Evolutionary conservation across 2,329 filamentous ascomycete genomes (phyloP).

Genomic region (Penicillium psychrosexuale): DNA sequence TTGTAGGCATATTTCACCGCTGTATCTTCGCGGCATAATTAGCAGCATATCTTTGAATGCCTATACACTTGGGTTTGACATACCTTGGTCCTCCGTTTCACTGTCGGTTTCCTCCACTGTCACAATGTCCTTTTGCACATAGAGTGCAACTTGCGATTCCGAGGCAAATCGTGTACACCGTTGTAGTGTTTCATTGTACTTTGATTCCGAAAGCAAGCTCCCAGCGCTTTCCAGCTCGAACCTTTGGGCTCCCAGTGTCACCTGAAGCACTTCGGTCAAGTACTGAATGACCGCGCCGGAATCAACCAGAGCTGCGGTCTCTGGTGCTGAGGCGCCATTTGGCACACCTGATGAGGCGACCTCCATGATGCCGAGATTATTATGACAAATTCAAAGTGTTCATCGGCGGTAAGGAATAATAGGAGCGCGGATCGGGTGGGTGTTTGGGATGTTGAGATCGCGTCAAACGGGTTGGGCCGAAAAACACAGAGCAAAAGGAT

Average conservation of each 20-base stretch:
- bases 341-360: slow-evolving; percentile 37
- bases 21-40: slow-evolving; percentile 22
- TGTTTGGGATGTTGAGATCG: slow-evolving; percentile 19
- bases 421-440: slow-evolving; percentile 15
- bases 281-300: slow-evolving; percentile 69
- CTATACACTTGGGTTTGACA: slow-evolving; percentile 9
- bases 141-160: slow-evolving; percentile 82
- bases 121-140: slow-evolving; percentile 76
- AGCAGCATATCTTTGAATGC: neutral
- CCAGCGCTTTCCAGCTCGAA: slow-evolving; percentile 76
- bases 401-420: slow-evolving; percentile 31
- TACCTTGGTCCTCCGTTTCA: slow-evolving; percentile 42
- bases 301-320: slow-evolving; percentile 51
- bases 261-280: slow-evolving; percentile 65
- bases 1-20: slow-evolving; percentile 65
- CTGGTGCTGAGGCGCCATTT: slow-evolving; percentile 35
- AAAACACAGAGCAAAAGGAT: slow-evolving; percentile 1
- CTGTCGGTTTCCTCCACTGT: slow-evolving; percentile 50
- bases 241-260: slow-evolving; percentile 70
- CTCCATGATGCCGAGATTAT: slow-evolving; percentile 37
- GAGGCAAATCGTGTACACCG: slow-evolving; percentile 85
- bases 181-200: slow-evolving; percentile 74
- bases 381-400: slow-evolving; percentile 20
- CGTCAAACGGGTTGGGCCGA: slow-evolving; percentile 10
- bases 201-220: slow-evolving; percentile 73